Evolutionary conservation across 2,329 filamentous ascomycete genomes (phyloP).

Genomic region (Mariannaea sp.): DNA sequence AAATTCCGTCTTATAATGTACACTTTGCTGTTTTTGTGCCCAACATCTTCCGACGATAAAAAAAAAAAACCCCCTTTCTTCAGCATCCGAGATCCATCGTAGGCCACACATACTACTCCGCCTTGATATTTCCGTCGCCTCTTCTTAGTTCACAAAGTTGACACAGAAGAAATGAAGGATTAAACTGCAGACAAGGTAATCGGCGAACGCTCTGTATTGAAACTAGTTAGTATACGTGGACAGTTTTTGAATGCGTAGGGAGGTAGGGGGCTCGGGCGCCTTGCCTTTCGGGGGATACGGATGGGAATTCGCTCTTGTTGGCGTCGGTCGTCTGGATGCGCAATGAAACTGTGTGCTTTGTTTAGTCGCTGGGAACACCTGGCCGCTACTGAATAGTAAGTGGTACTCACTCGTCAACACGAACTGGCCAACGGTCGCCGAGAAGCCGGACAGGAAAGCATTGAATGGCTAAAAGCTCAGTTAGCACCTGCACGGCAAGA

Average conservation of each 20-base stretch:
- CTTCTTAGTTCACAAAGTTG: conserved; percentile 92
- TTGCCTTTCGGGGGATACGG: conserved; percentile 80
- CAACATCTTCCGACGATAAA: conserved; percentile 18
- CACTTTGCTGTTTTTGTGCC: conserved; percentile 24
- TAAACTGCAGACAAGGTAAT: conserved; percentile 92
- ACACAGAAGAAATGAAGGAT: conserved; percentile 98
- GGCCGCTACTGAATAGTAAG: not conserved
- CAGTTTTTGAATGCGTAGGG: not conserved
- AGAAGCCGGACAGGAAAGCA: conserved; percentile 95
- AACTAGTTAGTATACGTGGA: conserved; percentile 26
- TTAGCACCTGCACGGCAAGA: conserved; percentile 23
- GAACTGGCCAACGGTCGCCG: conserved; percentile 93
- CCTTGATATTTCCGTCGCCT: not conserved
- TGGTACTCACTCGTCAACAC: conserved; percentile 78
- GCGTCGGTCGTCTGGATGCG: conserved; percentile 89
- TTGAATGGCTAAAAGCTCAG: conserved; percentile 81
- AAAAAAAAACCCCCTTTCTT: conserved; percentile 9
- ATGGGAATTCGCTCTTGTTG: conserved; percentile 78
- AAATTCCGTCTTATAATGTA: conserved; percentile 30
- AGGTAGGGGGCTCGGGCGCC: conserved; percentile 19
- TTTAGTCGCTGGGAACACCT: conserved; percentile 15
- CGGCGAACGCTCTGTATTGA: conserved; percentile 80
- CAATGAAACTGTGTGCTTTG: conserved; percentile 60
- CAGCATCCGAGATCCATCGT: too few relatives aligned
- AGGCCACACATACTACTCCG: not conserved